These are phyloP conservation scores for Atkinsonella hypoxylon DNA, from an alignment of 2,329 filamentous ascomycete species.

Conservation along the genomic window DNA sequence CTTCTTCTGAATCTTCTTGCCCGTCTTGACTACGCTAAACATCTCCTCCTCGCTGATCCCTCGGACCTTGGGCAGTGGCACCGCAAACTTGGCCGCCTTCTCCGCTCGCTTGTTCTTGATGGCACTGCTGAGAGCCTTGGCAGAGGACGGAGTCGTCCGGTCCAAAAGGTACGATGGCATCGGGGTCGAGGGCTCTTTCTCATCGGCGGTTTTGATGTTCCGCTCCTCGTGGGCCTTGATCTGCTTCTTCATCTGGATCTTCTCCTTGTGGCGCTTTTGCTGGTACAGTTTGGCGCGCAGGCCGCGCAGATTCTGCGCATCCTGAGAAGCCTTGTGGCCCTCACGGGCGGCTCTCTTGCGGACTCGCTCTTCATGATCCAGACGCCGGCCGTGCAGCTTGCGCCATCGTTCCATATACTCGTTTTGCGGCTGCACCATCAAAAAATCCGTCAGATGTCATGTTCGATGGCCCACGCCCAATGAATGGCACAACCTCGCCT, in stretches of 20 bases:
- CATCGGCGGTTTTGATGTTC: slow-evolving; percentile 79
- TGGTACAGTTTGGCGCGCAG: slow-evolving; percentile 87
- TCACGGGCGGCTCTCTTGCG: slow-evolving; percentile 84
- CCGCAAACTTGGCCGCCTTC: slow-evolving; percentile 86
- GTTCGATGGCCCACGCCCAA: not conserved
- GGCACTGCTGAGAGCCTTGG: slow-evolving; percentile 64
- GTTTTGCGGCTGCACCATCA: slow-evolving; percentile 57
- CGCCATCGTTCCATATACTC: slow-evolving; percentile 67
- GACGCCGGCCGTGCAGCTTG: slow-evolving; percentile 37
- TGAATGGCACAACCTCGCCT: too few species aligned
- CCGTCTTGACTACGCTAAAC: slow-evolving; percentile 94
- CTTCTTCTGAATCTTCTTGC: slow-evolving; percentile 89
- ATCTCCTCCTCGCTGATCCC: slow-evolving; percentile 91
- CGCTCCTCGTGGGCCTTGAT: slow-evolving; percentile 94
- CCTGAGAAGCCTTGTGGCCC: slow-evolving; percentile 74
- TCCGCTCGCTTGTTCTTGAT: slow-evolving; percentile 95
- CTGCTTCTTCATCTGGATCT: slow-evolving; percentile 94
- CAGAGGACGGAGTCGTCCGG: slow-evolving; percentile 46
- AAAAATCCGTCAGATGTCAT: not conserved
- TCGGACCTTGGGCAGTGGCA: slow-evolving; percentile 86
- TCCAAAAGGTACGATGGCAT: slow-evolving; percentile 91
- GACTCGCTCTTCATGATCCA: slow-evolving; percentile 76
- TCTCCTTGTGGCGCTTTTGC: slow-evolving; percentile 90
- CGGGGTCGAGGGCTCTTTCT: slow-evolving; percentile 68
- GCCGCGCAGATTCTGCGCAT: slow-evolving; percentile 87